Conservation (phyloP, 1,284 basidiomycete genomes). For the Trametes hirsuta region DNA sequence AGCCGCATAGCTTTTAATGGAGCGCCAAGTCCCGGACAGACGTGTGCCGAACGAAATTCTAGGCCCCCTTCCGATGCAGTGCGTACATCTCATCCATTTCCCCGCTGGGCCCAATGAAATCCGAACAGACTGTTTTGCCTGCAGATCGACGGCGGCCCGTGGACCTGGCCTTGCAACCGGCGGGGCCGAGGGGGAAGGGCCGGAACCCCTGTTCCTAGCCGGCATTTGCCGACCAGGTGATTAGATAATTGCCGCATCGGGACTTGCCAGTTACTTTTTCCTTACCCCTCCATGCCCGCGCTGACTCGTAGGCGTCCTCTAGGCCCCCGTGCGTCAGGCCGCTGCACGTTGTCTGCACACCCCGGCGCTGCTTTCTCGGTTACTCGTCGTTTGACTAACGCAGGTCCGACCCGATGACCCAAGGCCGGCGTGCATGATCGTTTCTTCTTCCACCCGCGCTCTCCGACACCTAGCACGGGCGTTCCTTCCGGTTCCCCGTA, state of each 20-base stretch:
- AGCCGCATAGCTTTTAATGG: neutral
- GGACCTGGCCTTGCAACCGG: neutral
- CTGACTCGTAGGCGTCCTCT: neutral
- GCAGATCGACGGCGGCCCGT: neutral
- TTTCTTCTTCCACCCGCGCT: constrained; percentile 1
- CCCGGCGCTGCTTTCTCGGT: neutral
- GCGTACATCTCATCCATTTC: neutral
- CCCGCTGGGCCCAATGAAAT: neutral
- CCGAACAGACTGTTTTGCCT: neutral
- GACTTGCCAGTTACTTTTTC: constrained; percentile 8
- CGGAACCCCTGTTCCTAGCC: constrained; percentile 22
- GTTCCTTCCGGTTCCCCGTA: constrained; percentile 3
- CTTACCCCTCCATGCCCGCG: neutral
- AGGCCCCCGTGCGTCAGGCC: neutral
- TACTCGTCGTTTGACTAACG: neutral
- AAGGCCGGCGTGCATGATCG: neutral
- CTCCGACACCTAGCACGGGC: constrained; percentile 4
- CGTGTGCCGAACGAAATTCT: neutral
- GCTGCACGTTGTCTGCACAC: neutral
- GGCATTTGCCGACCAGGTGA: constrained; percentile 8
- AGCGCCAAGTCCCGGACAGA: neutral
- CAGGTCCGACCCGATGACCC: neutral
- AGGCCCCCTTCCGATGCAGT: neutral
- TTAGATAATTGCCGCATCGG: constrained; percentile 10
- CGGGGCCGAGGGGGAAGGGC: constrained; percentile 17